phyloP scores from a whole-genome alignment of 257 asterid species.

The Solanum tarijense region DNA sequence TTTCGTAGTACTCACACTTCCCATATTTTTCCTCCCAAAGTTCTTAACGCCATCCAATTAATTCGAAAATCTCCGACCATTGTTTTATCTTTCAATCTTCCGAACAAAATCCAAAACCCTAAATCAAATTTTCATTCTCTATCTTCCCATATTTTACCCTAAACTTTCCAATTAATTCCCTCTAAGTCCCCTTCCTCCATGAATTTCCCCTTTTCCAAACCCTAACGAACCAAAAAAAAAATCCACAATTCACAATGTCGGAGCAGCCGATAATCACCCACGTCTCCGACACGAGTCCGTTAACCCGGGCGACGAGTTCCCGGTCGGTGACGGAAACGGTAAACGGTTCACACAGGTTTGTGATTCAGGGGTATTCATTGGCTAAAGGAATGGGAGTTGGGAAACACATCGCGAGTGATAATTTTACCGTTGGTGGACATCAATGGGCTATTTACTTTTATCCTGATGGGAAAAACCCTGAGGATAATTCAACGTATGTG shows the following conservation, averaged over 20 bases:
- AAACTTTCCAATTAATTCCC: background rate
- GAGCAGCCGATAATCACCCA: conserved; percentile 4
- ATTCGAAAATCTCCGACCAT: background rate
- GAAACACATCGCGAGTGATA: conserved; percentile 76
- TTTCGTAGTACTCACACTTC: background rate
- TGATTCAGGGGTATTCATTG: conserved; percentile 70
- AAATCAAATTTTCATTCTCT: background rate
- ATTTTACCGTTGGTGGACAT: conserved; percentile 71
- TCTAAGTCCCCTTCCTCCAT: background rate
- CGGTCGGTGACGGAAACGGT: conserved; percentile 70
- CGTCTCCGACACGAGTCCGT: background rate
- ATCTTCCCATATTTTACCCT: background rate
- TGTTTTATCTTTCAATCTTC: background rate
- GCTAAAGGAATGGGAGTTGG: conserved; percentile 89
- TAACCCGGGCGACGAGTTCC: conserved; percentile 55
- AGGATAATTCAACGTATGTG: conserved; percentile 70
- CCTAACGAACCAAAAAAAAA: background rate
- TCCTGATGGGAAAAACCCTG: conserved; percentile 73
- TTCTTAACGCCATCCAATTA: background rate
- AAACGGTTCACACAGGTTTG: conserved; percentile 68
- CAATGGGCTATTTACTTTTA: conserved; percentile 89
- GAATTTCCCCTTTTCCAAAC: background rate
- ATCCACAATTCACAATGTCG: conserved; percentile 1
- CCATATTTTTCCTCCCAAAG: background rate
- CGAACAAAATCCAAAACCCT: background rate